Evolutionary conservation across 2,329 filamentous ascomycete genomes (phyloP).

Genomic region (Alternaria brassicicola): DNA sequence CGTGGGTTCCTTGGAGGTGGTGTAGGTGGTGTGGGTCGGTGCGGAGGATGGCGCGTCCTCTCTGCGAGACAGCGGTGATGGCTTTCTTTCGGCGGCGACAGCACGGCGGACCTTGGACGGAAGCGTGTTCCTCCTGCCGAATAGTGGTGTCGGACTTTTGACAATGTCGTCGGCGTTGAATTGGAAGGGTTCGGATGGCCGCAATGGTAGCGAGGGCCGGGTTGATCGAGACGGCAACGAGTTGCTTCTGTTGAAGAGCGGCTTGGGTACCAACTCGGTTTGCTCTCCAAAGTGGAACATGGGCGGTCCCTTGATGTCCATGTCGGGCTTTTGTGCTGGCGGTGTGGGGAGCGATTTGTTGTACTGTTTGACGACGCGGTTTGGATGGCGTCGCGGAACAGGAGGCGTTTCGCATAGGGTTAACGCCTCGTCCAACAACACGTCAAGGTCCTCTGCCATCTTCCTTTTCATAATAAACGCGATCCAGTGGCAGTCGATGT

Average conservation of each 20-base stretch:
- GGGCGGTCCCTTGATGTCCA: constrained; percentile 16
- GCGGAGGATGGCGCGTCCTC: constrained; percentile 23
- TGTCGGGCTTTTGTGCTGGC: constrained; percentile 8
- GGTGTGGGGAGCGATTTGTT: constrained; percentile 20
- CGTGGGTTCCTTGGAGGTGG: constrained; percentile 2
- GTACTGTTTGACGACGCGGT: constrained; percentile 21
- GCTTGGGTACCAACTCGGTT: constrained; percentile 29
- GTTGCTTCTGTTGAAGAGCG: constrained; percentile 35
- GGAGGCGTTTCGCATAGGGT: constrained; percentile 26
- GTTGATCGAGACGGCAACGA: constrained; percentile 20
- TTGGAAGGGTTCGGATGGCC: constrained; percentile 7
- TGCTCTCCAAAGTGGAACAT: constrained; percentile 11
- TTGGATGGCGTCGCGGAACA: constrained; percentile 21
- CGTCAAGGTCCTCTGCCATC: constrained; percentile 12
- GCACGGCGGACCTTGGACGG: constrained; percentile 27
- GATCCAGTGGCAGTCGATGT: background rate
- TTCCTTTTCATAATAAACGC: constrained; percentile 17
- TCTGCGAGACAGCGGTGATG: constrained; percentile 35
- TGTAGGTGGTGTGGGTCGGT: constrained; percentile 10
- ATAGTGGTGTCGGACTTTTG: constrained; percentile 3
- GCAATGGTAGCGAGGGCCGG: constrained; percentile 9
- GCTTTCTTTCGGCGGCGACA: constrained; percentile 23
- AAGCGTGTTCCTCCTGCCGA: constrained; percentile 9
- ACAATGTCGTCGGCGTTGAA: constrained; percentile 4
- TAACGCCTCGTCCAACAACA: constrained; percentile 19